Conservation (phyloP, 2,329 filamentous ascomycete species). For the Scortechinia acanthostroma region DNA sequence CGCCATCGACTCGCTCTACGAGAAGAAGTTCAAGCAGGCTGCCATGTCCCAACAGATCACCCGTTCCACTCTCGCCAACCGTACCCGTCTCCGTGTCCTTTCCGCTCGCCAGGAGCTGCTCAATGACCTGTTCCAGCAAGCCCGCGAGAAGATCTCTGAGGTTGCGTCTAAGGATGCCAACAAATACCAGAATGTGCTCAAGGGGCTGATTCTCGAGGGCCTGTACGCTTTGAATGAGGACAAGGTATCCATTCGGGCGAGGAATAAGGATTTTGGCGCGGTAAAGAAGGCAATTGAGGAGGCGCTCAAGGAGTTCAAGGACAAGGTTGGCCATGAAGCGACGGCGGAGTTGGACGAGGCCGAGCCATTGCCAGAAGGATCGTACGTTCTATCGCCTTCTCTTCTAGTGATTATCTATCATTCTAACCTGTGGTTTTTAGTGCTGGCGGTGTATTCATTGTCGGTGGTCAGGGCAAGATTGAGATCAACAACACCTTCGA, state of each 20-base stretch:
- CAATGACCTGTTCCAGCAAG: conserved; percentile 74
- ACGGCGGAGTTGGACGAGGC: conserved; percentile 70
- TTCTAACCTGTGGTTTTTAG: conserved; percentile 36
- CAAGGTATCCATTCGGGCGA: conserved; percentile 66
- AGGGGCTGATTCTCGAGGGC: conserved; percentile 80
- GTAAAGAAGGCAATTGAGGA: conserved; percentile 73
- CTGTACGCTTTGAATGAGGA: conserved; percentile 81
- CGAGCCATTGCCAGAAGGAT: conserved; percentile 72
- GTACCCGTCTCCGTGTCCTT: conserved; percentile 84
- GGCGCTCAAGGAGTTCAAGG: conserved; percentile 78
- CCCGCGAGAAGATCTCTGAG: conserved; percentile 66
- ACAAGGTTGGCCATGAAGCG: conserved; percentile 64
- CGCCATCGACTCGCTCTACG: conserved; percentile 84
- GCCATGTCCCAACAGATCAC: conserved; percentile 98
- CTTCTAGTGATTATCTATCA: conserved; percentile 2
- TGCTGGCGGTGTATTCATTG: conserved; percentile 73
- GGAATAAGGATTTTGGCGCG: conserved; percentile 71
- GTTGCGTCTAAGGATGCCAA: conserved; percentile 59
- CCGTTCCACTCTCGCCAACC: conserved; percentile 90
- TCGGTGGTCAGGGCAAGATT: conserved; percentile 84
- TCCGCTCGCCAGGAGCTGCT: conserved; percentile 82
- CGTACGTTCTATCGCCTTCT: conserved; percentile 65
- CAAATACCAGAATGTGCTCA: conserved; percentile 72
- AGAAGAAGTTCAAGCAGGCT: conserved; percentile 99
- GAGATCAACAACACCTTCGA: conserved; percentile 98